Evolutionary conservation across 1,139 yeast genomes (phyloP).

Genomic region (Nakaseomyces delphensis): DNA sequence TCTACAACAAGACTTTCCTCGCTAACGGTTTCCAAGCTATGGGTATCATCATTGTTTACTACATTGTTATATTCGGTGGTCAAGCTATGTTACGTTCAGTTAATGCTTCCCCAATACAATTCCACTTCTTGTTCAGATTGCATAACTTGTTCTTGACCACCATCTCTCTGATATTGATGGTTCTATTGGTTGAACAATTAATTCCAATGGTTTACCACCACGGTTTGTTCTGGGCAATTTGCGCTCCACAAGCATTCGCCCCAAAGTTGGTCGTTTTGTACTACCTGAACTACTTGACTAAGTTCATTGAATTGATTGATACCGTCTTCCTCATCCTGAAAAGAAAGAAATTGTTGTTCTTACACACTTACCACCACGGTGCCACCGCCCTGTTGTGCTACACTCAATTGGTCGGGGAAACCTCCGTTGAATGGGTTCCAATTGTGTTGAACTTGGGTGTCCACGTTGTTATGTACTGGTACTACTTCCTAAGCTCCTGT

Average conservation of each 20-base stretch:
- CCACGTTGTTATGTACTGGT: conserved; percentile 97
- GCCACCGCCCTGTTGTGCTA: conserved; percentile 94
- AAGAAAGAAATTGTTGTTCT: conserved; percentile 79
- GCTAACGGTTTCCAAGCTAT: conserved; percentile 63
- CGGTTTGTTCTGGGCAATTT: conserved; percentile 81
- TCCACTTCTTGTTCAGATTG: conserved; percentile 64
- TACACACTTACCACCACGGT: conserved; percentile 97
- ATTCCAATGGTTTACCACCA: conserved; percentile 68
- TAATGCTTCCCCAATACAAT: conserved; percentile 56
- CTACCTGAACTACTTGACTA: conserved; percentile 69
- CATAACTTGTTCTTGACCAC: conserved; percentile 75
- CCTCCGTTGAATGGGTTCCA: conserved; percentile 95
- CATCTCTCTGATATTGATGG: conserved; percentile 56
- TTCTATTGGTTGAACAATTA: conserved; percentile 74
- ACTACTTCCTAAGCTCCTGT: conserved; percentile 87
- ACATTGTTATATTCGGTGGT: conserved; percentile 79
- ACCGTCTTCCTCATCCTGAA: conserved; percentile 87
- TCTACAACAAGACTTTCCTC: conserved; percentile 55
- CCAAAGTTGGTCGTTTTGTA: conserved; percentile 76
- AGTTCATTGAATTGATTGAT: conserved; percentile 78
- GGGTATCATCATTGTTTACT: conserved; percentile 56
- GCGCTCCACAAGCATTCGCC: conserved; percentile 74
- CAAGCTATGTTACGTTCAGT: conserved; percentile 45
- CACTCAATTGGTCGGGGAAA: conserved; percentile 84
- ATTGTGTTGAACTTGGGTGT: conserved; percentile 82